Conservation (phyloP, 208 protist species). For the Leishmania tarentolae region DNA sequence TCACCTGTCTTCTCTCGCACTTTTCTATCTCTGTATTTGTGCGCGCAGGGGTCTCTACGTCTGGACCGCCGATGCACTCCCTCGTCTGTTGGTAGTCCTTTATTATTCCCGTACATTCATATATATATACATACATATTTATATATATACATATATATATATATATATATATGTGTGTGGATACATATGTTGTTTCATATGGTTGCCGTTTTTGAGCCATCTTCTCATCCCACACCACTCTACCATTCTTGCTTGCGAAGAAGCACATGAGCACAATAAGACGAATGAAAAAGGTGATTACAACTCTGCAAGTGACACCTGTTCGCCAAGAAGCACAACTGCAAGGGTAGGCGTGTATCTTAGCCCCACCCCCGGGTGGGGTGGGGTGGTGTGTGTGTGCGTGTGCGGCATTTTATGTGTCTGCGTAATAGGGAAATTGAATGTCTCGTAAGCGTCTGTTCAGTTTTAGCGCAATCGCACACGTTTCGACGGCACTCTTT, state of each 20-base stretch:
- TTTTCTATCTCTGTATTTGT: not conserved
- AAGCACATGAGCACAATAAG: not conserved
- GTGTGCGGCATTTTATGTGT: too few species aligned
- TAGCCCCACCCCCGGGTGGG: not conserved
- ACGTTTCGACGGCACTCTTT: too few species aligned
- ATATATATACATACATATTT: too few species aligned
- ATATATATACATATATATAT: too few species aligned
- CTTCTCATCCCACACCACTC: too few species aligned
- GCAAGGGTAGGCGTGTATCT: not conserved
- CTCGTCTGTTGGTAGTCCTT: not conserved
- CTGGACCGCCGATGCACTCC: not conserved
- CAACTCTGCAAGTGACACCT: not conserved
- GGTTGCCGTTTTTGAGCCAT: too few species aligned
- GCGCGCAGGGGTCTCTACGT: not conserved
- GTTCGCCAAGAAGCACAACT: not conserved
- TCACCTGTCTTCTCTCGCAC: not conserved
- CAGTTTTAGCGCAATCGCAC: too few species aligned
- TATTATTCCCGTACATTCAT: not conserved
- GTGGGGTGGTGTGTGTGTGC: too few species aligned
- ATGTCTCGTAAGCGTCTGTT: too few species aligned
- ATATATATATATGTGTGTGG: too few species aligned
- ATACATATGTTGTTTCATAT: too few species aligned
- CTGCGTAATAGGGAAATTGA: too few species aligned
- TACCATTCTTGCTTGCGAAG: not conserved
- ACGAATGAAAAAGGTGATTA: not conserved